Base-by-base conservation (phyloP, 2,329 filamentous ascomycete genomes). In the Colletotrichum horii region DNA sequence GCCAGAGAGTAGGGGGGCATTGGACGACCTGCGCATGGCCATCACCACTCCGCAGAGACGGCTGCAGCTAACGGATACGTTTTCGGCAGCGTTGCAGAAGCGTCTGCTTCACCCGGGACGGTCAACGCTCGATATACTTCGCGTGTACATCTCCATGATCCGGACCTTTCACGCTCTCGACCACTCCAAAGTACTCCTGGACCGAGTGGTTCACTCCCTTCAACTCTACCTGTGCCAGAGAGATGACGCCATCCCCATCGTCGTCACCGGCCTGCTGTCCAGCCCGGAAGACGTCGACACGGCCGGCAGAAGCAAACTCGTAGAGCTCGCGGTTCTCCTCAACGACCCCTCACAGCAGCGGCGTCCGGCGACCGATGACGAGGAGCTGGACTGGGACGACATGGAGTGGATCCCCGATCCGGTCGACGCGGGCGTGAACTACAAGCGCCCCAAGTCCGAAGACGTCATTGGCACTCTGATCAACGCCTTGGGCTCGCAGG, bases 351-450 rank as follows among this genome's bases (percentile, higher is more conserved):
- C 90, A 12, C 89, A 92, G 76, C 87, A 89, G 74, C 85, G 88
- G 16, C 86, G 88, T 11, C 85, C 85, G 48, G 88, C 89, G 24
- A 85, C 87, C 11, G 90, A 93, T 30, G 91, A 92, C 77, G 92
- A 94, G 72, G 94, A 95, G 68, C 88, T 97, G 19, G 95, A 97
- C 83, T 98, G 95, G 94, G 91, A 95, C 81, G 96, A 99, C 83
- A 94, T 98, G 93, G 91, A 93, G 11, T 99, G 97, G 97, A 89
- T 95, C 43, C 97, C 97, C 2, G 95, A 98, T 80, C 97, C 97
- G 0, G 93, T 97, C 52, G 97, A 99, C 82, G 97, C 97, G 2
- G 96, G 95, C 12, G 94, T 95, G 64, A 95, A 98, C 82, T 98
- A 98, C 86, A 95, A 94, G 81, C 94, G 96, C 74, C 95, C 95